Percentiles rank a stretch among this genome's conserved stretches.
These are phyloP conservation scores for Actinidia chinensis DNA, from an alignment of 179 eudicot genomes.

Conservation along the genomic window DNA sequence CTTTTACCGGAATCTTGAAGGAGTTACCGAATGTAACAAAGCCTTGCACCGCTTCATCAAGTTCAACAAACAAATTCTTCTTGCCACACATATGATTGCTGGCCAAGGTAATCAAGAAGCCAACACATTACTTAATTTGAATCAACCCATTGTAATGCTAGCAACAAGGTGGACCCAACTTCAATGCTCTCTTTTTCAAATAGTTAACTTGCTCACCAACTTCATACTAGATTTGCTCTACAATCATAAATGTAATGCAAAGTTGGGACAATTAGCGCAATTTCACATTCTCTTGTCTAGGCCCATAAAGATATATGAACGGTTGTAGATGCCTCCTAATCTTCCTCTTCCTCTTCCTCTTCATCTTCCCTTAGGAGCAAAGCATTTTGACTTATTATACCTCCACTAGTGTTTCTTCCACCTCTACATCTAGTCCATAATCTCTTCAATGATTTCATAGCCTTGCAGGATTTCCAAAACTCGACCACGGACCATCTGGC, in stretches of 20 bases:
- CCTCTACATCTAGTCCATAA: neutral
- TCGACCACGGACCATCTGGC: too few species aligned
- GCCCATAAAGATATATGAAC: too few species aligned
- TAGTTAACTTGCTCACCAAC: neutral
- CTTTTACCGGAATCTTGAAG: neutral
- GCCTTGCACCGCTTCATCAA: neutral
- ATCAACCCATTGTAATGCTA: neutral
- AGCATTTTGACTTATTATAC: too few species aligned
- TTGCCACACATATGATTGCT: neutral
- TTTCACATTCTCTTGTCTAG: neutral
- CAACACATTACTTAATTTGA: neutral
- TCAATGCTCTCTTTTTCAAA: neutral
- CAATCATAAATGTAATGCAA: neutral
- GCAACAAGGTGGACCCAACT: neutral
- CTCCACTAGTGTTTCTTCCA: neutral
- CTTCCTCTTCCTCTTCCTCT: neutral
- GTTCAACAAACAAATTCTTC: neutral
- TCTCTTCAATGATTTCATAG: too few species aligned
- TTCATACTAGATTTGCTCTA: neutral
- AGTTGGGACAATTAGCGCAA: neutral
- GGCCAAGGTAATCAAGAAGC: neutral
- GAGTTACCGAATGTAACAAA: neutral
- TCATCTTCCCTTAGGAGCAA: neutral
- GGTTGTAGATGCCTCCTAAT: neutral
- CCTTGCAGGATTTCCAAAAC: too few species aligned